Conservation (phyloP, 345 rosid species). For the Leavenworthia alabamica region DNA sequence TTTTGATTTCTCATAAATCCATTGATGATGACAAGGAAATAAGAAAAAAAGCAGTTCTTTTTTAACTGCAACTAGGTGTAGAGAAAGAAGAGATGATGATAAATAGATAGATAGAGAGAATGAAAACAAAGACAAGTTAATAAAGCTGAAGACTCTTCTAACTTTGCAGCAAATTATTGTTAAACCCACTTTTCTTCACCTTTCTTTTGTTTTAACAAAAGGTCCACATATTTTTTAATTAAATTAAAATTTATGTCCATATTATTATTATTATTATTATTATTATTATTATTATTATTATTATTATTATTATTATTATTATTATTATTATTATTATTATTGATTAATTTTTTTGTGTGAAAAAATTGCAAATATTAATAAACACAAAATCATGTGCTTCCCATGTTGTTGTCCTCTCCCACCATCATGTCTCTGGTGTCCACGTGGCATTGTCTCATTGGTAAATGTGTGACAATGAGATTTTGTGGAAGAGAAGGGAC, state of each 20-base stretch:
- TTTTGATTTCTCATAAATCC: conserved; percentile 14
- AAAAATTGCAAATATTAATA: conserved; percentile 10
- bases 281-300: too few relatives aligned
- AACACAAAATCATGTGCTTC: conserved; percentile 31
- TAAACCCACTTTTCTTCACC: conserved; percentile 39
- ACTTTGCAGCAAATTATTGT: conserved; percentile 85
- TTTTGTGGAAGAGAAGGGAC: conserved; percentile 6
- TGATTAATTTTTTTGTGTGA: conserved; percentile 4
- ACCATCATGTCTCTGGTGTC: conserved; percentile 20
- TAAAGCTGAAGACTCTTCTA: conserved; percentile 60
- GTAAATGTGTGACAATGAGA: conserved; percentile 22
- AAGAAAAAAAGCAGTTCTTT: conserved; percentile 8
- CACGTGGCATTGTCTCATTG: conserved; percentile 30
- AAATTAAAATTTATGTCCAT: too few relatives aligned
- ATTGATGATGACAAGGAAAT: conserved; percentile 19
- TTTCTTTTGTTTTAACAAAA: background rate
- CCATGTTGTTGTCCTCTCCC: conserved; percentile 31
- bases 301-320: too few relatives aligned
- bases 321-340: background rate
- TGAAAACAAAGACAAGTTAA: conserved; percentile 40
- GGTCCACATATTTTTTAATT: conserved; percentile 14
- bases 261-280: too few relatives aligned
- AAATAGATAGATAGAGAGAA: conserved; percentile 21
- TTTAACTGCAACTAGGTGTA: conserved; percentile 23
- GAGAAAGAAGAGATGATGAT: conserved; percentile 49